A percentile compares a stretch with the other conserved stretches of the same genome.
These are phyloP conservation scores for Elaeis guineensis DNA, from an alignment of 176 grass and related monocot genomes.

Conservation along the genomic window DNA sequence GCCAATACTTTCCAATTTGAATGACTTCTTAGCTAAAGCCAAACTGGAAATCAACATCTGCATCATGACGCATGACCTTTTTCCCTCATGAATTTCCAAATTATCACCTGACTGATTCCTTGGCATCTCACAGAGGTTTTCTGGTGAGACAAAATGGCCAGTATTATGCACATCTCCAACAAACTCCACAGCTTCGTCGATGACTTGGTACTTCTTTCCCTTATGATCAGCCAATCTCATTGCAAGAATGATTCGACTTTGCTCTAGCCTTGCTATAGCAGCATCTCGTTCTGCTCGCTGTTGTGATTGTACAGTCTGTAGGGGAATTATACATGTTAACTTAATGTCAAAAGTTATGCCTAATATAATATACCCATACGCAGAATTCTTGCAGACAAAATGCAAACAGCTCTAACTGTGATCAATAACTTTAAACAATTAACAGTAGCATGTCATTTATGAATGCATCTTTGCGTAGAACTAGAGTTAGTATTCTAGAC, in stretches of 20 bases:
- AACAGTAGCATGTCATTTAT: too few relatives aligned
- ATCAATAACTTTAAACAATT: too few relatives aligned
- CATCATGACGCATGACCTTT: conserved; percentile 38
- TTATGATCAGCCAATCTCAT: conserved; percentile 67
- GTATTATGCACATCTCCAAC: conserved; percentile 50
- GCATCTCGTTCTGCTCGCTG: conserved; percentile 61
- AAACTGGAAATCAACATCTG: conserved; percentile 44
- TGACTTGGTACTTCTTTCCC: conserved; percentile 61
- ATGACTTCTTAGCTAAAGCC: conserved; percentile 49
- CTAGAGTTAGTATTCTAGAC: too few relatives aligned
- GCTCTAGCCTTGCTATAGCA: conserved; percentile 80
- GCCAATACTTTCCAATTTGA: conserved; percentile 32
- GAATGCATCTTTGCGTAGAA: too few relatives aligned
- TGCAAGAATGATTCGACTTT: conserved; percentile 61
- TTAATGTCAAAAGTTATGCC: neutral
- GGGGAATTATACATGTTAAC: conserved; percentile 4
- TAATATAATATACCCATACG: neutral
- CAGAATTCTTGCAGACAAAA: too few relatives aligned
- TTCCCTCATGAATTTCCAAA: conserved; percentile 20
- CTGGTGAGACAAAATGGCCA: conserved; percentile 35
- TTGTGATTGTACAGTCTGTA: conserved; percentile 81
- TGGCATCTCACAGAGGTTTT: conserved; percentile 29
- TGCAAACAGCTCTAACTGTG: too few relatives aligned
- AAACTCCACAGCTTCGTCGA: conserved; percentile 74
- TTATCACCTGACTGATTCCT: conserved; percentile 28